These are phyloP conservation scores for Miscanthus sacchariflorus DNA, from an alignment of 202 grass and related monocot genomes.

Conservation along the genomic window DNA sequence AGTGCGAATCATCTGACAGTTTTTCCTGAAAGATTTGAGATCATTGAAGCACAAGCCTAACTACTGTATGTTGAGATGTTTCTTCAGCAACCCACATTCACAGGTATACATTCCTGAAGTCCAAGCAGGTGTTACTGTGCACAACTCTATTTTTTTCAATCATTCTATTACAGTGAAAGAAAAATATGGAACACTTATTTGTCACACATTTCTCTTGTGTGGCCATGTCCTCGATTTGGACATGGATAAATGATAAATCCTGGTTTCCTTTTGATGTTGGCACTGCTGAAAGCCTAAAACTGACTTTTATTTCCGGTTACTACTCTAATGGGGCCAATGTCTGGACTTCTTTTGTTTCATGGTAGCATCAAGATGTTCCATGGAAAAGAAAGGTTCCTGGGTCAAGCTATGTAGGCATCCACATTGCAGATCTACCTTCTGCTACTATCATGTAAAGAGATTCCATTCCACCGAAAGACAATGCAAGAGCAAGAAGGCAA, in stretches of 20 bases:
- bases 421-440: slow-evolving; percentile 7
- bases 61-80: slow-evolving; percentile 17
- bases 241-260: slow-evolving; percentile 7
- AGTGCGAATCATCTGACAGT: not conserved
- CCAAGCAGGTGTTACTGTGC: slow-evolving; percentile 7
- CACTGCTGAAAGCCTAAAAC: not conserved
- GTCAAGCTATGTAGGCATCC: not conserved
- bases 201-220: slow-evolving; percentile 13
- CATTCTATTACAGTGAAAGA: not conserved
- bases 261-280: not conserved
- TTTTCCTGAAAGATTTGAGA: slow-evolving; percentile 17
- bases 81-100: slow-evolving; percentile 1
- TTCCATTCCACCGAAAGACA: not conserved
- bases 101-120: slow-evolving; percentile 29
- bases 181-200: slow-evolving; percentile 4
- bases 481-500: slow-evolving; percentile 1
- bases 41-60: slow-evolving; percentile 8
- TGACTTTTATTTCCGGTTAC: slow-evolving; percentile 17
- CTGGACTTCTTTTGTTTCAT: slow-evolving; percentile 12
- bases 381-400: slow-evolving; percentile 1
- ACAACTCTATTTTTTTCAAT: slow-evolving; percentile 20
- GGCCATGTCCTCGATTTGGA: slow-evolving; percentile 21
- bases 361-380: not conserved
- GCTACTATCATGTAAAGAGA: not conserved
- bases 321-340: not conserved